These are phyloP conservation scores for Cucurbita ficifolia DNA, from an alignment of 306 rosid genomes.

Conservation along the genomic window DNA sequence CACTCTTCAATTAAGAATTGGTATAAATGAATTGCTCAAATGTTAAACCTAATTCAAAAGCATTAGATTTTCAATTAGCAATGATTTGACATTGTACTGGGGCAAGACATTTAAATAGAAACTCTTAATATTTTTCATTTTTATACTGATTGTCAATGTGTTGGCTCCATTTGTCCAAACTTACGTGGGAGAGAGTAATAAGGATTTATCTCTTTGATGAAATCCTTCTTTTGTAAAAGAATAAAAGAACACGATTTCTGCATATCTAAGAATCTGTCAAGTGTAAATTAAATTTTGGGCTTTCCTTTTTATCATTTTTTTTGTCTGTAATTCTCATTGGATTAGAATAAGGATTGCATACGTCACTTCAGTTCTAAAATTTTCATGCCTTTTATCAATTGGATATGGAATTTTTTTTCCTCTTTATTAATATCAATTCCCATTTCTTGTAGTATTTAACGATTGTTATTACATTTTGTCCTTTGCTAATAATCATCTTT, in stretches of 20 bases:
- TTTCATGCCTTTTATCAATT: neutral
- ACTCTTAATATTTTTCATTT: too few relatives aligned
- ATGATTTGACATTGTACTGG: too few relatives aligned
- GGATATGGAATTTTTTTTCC: neutral
- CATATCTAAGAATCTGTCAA: neutral
- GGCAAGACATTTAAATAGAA: too few relatives aligned
- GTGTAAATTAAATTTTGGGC: neutral
- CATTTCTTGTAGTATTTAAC: neutral
- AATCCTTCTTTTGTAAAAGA: neutral
- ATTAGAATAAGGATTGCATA: neutral
- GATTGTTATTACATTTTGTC: neutral
- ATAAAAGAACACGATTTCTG: neutral
- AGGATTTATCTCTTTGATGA: neutral
- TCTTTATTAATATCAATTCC: neutral
- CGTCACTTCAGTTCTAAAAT: neutral
- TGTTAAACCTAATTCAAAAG: too few relatives aligned
- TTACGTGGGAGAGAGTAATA: too few relatives aligned
- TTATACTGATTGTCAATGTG: too few relatives aligned
- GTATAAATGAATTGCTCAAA: too few relatives aligned
- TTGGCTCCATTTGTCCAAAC: too few relatives aligned
- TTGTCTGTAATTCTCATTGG: neutral
- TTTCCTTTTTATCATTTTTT: neutral
- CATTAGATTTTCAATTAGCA: too few relatives aligned
- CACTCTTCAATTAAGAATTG: too few relatives aligned
- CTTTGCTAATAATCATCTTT: neutral